Percentiles rank a stretch among this genome's conserved stretches.
Evolutionary conservation across 352 stramenopile species (phyloP).

Genomic region (Phytophthora pinifolia): DNA sequence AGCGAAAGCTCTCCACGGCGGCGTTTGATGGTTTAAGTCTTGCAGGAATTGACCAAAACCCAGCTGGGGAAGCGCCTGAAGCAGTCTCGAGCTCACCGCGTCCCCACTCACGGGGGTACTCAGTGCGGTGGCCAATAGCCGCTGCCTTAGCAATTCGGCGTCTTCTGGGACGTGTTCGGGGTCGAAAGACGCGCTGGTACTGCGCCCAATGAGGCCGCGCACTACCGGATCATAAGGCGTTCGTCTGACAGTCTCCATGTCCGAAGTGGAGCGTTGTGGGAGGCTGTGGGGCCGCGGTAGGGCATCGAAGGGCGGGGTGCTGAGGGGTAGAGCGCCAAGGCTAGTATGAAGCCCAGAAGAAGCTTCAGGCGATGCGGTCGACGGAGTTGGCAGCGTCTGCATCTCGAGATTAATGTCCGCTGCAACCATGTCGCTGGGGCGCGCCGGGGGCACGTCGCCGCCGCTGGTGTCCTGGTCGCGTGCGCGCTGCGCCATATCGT

Average conservation of each 20-base stretch:
- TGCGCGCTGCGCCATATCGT: constrained; percentile 11
- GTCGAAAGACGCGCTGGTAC: constrained; percentile 20
- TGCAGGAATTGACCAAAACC: constrained; percentile 34
- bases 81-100: constrained; percentile 29
- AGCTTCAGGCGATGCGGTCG: constrained; percentile 1
- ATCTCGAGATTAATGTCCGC: background rate
- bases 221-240: constrained; percentile 5
- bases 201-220: constrained; percentile 8
- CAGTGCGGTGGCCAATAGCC: constrained; percentile 15
- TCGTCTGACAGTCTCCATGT: constrained; percentile 9
- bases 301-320: constrained; percentile 1
- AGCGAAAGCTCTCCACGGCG: constrained; percentile 23
- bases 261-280: constrained; percentile 10
- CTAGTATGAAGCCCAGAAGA: constrained; percentile 4
- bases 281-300: constrained; percentile 21
- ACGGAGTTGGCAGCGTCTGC: background rate
- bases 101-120: constrained; percentile 29
- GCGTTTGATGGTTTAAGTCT: constrained; percentile 31
- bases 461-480: constrained; percentile 8
- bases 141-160: constrained; percentile 14
- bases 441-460: background rate
- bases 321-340: background rate
- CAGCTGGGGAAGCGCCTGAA: constrained; percentile 39
- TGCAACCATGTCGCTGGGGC: background rate
- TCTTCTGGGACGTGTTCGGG: too few relatives aligned